Conservation (phyloP, 306 rosid genomes). For the Cicer judaicum region DNA sequence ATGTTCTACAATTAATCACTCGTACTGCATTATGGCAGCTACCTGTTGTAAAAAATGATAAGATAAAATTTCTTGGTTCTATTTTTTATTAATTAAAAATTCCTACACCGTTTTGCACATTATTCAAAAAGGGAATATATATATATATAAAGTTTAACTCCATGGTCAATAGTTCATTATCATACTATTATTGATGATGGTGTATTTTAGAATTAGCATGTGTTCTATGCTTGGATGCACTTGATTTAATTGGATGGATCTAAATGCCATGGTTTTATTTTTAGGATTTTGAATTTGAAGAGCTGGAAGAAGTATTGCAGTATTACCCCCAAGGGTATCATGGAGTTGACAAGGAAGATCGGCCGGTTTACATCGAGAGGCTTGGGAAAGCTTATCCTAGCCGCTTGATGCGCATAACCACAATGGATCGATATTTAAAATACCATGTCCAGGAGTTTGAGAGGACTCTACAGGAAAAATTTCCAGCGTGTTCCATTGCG, state of each 20-base stretch:
- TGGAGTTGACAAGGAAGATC: slow-evolving; percentile 95
- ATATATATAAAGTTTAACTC: background rate
- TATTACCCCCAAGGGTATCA: slow-evolving; percentile 98
- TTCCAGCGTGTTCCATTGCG: slow-evolving; percentile 97
- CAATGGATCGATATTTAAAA: slow-evolving; percentile 83
- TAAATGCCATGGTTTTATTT: slow-evolving; percentile 45
- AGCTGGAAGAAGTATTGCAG: slow-evolving; percentile 91
- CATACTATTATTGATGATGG: background rate
- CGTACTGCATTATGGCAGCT: background rate
- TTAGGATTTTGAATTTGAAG: slow-evolving; percentile 92
- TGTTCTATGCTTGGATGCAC: slow-evolving; percentile 10
- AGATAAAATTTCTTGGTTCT: background rate
- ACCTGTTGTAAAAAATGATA: background rate
- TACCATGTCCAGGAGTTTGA: slow-evolving; percentile 98
- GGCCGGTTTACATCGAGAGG: slow-evolving; percentile 94
- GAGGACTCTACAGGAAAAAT: slow-evolving; percentile 81
- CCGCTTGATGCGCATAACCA: slow-evolving; percentile 76
- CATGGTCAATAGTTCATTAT: background rate
- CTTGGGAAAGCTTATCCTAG: slow-evolving; percentile 96
- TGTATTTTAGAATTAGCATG: slow-evolving; percentile 20
- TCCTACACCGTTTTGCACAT: no score
- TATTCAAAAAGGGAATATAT: no score
- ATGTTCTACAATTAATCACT: background rate
- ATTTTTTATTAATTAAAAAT: background rate
- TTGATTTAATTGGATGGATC: slow-evolving; percentile 24